phyloP scores from a whole-genome alignment of 148 eudicot genomes.

The Persicaria tinctoria region DNA sequence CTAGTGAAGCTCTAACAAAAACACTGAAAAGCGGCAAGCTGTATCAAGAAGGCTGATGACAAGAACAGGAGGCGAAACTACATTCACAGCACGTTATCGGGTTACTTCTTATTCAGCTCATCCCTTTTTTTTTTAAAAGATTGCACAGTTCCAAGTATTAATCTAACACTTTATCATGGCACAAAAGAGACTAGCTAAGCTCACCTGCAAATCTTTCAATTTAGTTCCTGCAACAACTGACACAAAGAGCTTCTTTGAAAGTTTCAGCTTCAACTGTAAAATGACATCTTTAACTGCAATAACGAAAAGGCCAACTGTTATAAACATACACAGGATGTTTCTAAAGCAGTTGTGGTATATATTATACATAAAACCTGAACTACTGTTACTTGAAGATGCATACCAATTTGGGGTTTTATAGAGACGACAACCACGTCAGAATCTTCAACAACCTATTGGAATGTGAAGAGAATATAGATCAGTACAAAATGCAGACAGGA shows the following conservation, averaged over 20 bases:
- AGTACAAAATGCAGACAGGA: too few species aligned
- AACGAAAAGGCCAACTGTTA: neutral
- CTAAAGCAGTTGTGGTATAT: neutral
- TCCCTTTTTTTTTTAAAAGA: neutral
- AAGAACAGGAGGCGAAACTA: neutral
- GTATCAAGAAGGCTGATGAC: neutral
- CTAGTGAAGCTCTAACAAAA: neutral
- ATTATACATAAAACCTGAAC: too few species aligned
- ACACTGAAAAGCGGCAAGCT: slow-evolving; percentile 12
- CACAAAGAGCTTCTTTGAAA: slow-evolving; percentile 3
- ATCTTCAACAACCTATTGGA: slow-evolving; percentile 1
- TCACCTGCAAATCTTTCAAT: slow-evolving; percentile 78
- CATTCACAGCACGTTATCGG: neutral
- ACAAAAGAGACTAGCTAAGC: neutral
- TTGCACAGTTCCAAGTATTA: neutral
- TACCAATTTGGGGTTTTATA: slow-evolving; percentile 8
- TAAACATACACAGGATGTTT: neutral
- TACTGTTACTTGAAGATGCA: too few species aligned
- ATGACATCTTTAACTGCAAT: slow-evolving; percentile 5
- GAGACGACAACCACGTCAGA: neutral
- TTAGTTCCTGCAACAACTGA: slow-evolving; percentile 89
- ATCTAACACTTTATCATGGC: neutral
- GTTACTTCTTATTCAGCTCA: neutral
- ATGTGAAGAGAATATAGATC: too few species aligned
- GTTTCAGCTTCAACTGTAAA: slow-evolving; percentile 6